Evolutionary conservation across 345 rosid species (phyloP).

Genomic region (Ceriops decandra): DNA sequence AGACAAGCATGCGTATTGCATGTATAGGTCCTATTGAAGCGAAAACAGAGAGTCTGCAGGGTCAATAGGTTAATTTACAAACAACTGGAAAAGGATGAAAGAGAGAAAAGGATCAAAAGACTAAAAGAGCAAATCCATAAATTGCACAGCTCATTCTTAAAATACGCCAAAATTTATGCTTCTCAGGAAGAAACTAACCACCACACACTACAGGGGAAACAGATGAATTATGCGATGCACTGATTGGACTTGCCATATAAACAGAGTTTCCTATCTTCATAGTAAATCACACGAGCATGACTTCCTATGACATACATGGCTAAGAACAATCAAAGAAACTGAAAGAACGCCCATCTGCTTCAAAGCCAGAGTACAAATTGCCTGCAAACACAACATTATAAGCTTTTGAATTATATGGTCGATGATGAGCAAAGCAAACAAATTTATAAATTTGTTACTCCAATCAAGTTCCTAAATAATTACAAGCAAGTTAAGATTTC

Average conservation of each 20-base stretch:
- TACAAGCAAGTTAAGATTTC: not conserved
- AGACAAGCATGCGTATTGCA: no score
- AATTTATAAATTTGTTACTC: not conserved
- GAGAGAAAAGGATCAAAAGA: no score
- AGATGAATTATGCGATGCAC: constrained; percentile 1
- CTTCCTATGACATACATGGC: not conserved
- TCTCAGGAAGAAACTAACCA: not conserved
- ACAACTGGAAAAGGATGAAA: no score
- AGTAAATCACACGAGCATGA: not conserved
- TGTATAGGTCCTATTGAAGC: no score
- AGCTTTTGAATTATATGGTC: not conserved
- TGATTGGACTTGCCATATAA: not conserved
- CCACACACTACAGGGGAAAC: not conserved
- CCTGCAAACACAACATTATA: constrained; percentile 1
- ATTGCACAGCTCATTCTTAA: constrained; percentile 1
- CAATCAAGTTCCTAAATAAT: not conserved
- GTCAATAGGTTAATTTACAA: no score
- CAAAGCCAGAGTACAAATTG: not conserved
- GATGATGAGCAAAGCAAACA: not conserved
- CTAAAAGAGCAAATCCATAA: no score
- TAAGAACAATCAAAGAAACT: not conserved
- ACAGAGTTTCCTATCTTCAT: not conserved
- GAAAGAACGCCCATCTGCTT: not conserved
- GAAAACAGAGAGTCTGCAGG: no score
- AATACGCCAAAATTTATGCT: not conserved